A percentile compares a stretch with the other conserved stretches of the same genome.
phyloP scores from a whole-genome alignment of 1,139 yeast genomes.

The Insectozyma bohioensis region DNA sequence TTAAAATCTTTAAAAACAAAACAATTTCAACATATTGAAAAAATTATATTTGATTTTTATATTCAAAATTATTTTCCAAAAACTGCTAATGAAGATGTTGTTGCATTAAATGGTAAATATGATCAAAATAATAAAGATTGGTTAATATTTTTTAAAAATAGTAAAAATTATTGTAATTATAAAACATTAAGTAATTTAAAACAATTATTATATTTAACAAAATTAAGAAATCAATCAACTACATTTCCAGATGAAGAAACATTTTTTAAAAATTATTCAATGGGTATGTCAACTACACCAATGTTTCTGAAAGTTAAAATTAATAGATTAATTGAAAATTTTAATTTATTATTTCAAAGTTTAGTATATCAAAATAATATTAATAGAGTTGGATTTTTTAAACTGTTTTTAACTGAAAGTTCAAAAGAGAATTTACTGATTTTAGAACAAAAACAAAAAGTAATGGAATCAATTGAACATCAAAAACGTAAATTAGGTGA shows the following conservation, averaged over 20 bases:
- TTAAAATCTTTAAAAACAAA: constrained; percentile 31
- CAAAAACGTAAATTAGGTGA: constrained; percentile 20
- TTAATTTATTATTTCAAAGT: constrained; percentile 48
- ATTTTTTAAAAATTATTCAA: constrained; percentile 39
- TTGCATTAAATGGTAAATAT: constrained; percentile 37
- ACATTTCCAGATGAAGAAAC: constrained; percentile 38
- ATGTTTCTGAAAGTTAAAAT: constrained; percentile 36
- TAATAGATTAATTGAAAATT: constrained; percentile 47
- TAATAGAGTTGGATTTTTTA: constrained; percentile 16
- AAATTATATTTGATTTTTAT: constrained; percentile 41
- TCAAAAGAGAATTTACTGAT: constrained; percentile 27
- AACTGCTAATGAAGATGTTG: constrained; percentile 14
- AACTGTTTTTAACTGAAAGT: constrained; percentile 9
- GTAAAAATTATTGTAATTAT: constrained; percentile 18
- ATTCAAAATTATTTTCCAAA: constrained; percentile 27
- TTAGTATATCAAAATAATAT: constrained; percentile 28
- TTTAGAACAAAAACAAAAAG: constrained; percentile 31
- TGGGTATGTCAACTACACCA: constrained; percentile 28
- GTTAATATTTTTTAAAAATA: constrained; percentile 28
- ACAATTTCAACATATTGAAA: constrained; percentile 38
- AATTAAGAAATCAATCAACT: constrained; percentile 34
- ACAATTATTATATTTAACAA: constrained; percentile 31
- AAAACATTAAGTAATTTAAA: constrained; percentile 40
- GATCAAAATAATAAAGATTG: constrained; percentile 35
- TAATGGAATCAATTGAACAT: constrained; percentile 19